Evolutionary conservation across 306 rosid species (phyloP).

Genomic region (Parietaria judaica): DNA sequence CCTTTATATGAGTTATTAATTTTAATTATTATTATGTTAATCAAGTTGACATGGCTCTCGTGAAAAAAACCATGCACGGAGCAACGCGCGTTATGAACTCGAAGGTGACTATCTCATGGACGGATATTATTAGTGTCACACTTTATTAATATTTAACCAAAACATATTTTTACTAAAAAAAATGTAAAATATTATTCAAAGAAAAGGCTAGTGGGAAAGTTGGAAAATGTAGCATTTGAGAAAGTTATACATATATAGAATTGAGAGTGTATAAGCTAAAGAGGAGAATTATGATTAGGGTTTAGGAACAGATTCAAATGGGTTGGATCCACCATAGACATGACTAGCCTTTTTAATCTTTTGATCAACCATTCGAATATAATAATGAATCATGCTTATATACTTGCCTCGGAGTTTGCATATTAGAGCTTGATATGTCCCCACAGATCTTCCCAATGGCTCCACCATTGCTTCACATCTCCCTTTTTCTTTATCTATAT

Average conservation of each 20-base stretch:
- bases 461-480: constrained; percentile 5
- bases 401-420: constrained; percentile 40
- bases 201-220: constrained; percentile 10
- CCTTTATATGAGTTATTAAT: too few relatives aligned
- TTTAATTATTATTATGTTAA: too few relatives aligned
- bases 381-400: constrained; percentile 14
- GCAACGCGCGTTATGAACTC: too few relatives aligned
- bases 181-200: background rate
- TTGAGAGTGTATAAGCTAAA: constrained; percentile 23
- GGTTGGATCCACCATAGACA: constrained; percentile 54
- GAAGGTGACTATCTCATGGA: too few relatives aligned
- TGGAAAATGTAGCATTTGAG: constrained; percentile 33
- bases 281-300: constrained; percentile 40
- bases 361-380: constrained; percentile 23
- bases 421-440: constrained; percentile 30
- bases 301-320: constrained; percentile 41
- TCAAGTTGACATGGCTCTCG: too few relatives aligned
- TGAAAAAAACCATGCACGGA: too few relatives aligned
- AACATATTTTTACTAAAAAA: too few relatives aligned
- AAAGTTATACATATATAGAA: constrained; percentile 8
- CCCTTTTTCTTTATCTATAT: background rate
- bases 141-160: too few relatives aligned
- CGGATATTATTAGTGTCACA: too few relatives aligned
- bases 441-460: constrained; percentile 36
- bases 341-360: constrained; percentile 20